Percentiles rank a stretch among this genome's conserved stretches.
These are phyloP conservation scores for Arthroderma uncinatum DNA, from an alignment of 2,329 filamentous ascomycete genomes.

Conservation along the genomic window DNA sequence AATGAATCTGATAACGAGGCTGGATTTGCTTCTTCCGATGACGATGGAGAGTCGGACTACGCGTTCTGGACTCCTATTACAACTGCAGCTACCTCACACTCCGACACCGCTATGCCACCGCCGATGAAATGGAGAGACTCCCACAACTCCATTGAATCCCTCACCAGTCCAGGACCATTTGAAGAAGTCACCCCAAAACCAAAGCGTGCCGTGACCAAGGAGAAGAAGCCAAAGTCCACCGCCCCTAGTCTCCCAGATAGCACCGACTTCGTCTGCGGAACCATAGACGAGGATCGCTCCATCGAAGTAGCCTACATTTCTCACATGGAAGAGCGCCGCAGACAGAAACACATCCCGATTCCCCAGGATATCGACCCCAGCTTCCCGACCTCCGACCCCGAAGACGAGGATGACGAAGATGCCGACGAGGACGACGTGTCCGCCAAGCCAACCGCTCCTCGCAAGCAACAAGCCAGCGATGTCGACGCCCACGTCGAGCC, in stretches of 20 bases:
- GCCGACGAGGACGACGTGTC: conserved; percentile 38
- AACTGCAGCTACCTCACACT: conserved; percentile 42
- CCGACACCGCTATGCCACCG: conserved; percentile 31
- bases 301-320: conserved; percentile 90
- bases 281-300: conserved; percentile 85
- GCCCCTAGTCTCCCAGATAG: conserved; percentile 87
- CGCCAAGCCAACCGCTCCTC: not conserved
- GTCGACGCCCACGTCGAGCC: not conserved
- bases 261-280: conserved; percentile 98
- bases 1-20: conserved; percentile 73
- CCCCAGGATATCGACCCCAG: conserved; percentile 98
- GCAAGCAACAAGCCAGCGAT: not conserved
- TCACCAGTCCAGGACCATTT: conserved; percentile 17
- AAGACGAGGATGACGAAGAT: conserved; percentile 65
- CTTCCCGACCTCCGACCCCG: conserved; percentile 87
- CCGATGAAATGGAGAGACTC: conserved; percentile 40
- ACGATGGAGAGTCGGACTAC: conserved; percentile 55
- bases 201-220: conserved; percentile 30
- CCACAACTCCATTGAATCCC: conserved; percentile 45
- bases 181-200: conserved; percentile 24
- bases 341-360: conserved; percentile 66
- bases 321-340: conserved; percentile 67
- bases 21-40: conserved; percentile 59
- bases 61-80: conserved; percentile 49
- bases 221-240: conserved; percentile 50